Conservation (phyloP, 163 green algal genomes). For the Chlorella variabilis region DNA sequence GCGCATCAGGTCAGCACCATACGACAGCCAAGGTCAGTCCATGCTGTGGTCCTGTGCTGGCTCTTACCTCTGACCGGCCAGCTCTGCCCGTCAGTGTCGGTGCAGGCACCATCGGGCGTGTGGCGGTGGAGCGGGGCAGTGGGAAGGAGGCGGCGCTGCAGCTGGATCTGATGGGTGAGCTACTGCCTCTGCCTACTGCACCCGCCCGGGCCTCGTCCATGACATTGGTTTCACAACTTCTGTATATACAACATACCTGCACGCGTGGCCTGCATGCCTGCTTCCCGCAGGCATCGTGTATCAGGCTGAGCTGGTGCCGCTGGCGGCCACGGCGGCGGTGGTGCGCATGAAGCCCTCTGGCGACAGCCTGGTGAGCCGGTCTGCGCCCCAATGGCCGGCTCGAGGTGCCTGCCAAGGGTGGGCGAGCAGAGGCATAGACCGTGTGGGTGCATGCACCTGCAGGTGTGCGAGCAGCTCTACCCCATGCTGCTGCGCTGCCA, state of each 20-base stretch:
- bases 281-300: slow-evolving; percentile 22
- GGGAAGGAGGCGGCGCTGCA: background rate
- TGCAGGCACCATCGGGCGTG: background rate
- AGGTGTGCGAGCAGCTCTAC: slow-evolving; percentile 18
- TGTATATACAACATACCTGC: no score
- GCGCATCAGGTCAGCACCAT: background rate
- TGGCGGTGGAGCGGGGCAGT: background rate
- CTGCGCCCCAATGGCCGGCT: no score
- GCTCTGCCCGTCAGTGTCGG: no score
- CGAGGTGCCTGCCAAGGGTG: no score
- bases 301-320: slow-evolving; percentile 3
- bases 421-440: no score
- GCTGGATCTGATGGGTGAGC: slow-evolving; percentile 32
- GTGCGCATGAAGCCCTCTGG: background rate
- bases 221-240: no score
- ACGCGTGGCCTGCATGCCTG: background rate
- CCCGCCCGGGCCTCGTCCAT: no score
- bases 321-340: slow-evolving; percentile 7
- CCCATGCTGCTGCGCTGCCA: slow-evolving; percentile 24
- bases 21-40: no score
- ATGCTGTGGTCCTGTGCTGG: background rate
- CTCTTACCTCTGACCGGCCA: background rate
- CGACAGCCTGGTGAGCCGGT: background rate
- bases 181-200: background rate
- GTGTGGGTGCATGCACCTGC: background rate